Evolutionary conservation across 2,329 filamentous ascomycete species (phyloP).

Genomic region (Nemania sp.): DNA sequence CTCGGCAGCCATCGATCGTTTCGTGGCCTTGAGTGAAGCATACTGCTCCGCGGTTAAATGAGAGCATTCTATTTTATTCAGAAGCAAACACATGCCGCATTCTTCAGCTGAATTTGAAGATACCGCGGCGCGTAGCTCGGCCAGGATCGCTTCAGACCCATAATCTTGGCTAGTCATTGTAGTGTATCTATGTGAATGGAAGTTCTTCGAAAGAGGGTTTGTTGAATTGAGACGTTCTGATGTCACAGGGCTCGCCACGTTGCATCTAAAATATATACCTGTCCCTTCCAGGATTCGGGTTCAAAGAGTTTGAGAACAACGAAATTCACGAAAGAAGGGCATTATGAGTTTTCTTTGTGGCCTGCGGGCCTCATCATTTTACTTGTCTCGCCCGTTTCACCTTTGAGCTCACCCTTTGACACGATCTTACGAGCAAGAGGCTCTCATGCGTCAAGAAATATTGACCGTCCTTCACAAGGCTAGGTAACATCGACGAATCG

Average conservation of each 20-base stretch:
- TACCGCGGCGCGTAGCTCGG: conserved; percentile 1
- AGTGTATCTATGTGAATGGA: no score
- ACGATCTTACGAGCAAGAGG: not conserved
- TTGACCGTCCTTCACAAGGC: not conserved
- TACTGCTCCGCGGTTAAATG: conserved; percentile 26
- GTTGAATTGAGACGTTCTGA: not conserved
- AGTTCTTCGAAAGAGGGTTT: not conserved
- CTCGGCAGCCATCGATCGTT: not conserved
- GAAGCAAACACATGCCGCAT: conserved; percentile 15
- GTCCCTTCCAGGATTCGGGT: not conserved
- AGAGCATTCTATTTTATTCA: conserved; percentile 3
- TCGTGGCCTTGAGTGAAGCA: conserved; percentile 21
- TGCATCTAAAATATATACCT: conserved; percentile 1
- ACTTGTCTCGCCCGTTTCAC: not conserved
- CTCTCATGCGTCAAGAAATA: not conserved
- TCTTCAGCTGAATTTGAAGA: conserved; percentile 5
- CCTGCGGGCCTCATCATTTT: no score
- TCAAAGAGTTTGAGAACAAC: conserved; percentile 1
- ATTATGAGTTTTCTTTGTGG: not conserved
- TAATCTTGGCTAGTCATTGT: conserved; percentile 8
- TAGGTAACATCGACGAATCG: not conserved
- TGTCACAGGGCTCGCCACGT: not conserved
- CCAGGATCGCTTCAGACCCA: conserved; percentile 5
- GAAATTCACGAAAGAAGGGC: not conserved
- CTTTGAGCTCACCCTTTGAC: not conserved